Base-by-base conservation (phyloP, 768 basidiomycete species). In the Trametes meyenii region DNA sequence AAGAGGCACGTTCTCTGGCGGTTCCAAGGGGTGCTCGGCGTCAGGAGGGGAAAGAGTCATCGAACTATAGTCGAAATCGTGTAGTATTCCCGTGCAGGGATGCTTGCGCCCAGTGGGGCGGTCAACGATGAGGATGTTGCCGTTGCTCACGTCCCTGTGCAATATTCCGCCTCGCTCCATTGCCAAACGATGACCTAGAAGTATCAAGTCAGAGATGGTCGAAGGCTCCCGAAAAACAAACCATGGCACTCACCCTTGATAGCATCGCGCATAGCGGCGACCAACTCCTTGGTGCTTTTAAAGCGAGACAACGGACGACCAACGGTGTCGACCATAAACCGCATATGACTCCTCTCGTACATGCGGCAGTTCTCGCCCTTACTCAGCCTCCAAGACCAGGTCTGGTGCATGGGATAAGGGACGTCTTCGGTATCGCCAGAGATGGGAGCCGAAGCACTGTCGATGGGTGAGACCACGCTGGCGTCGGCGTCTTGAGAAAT, bases 281-380 rank as follows among this genome's bases (percentile, higher is more conserved):
- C 56, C 38, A 65, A 23, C 51, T 58, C 55, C 13, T 50, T 40
- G 14, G 60, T 61, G 24, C 26, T 33, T 5, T n/a, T 42, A 16
- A 61, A 61, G 12, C 36, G 26, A 7, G 35, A 49, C 33, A 65
- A 42, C 0, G 64, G n/a, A n/a, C n/a, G n/a, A n/a, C n/a, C n/a
- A n/a, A n/a, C n/a, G n/a, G n/a, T n/a, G n/a, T n/a, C n/a, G 59
- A 54, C n/a, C 13, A 58, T 56, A 11, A 65, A 36, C 8, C 64
- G 59, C 51, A 55, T 57, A 19, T 61, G 64, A 19, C 55, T 58
- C 2, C 60, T 59, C 39, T 65, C 60, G 12, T 39, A 13, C 12
- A 35, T 13, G 11, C 16, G 5, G n/a, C 6, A 19, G 4, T 45
- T 33, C 13, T 40, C 40, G 1, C 45, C 42, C 2, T 26, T 17